A percentile compares a stretch with the other conserved stretches of the same genome.
phyloP scores from a whole-genome alignment of 805 yeast genomes.

The Metschnikowia lochheadii region DNA sequence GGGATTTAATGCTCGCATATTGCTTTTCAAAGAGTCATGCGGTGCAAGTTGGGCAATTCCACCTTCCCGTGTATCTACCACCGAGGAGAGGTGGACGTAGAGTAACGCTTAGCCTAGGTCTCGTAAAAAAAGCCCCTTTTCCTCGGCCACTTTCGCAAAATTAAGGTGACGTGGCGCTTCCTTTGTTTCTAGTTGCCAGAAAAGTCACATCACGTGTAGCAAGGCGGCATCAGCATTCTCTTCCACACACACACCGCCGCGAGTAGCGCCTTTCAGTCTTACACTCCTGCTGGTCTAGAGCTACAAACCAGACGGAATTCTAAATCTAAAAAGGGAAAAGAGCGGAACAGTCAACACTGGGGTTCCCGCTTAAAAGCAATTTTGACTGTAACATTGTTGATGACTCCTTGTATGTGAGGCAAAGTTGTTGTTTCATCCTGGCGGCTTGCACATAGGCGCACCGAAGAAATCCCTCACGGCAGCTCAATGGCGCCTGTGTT shows the following conservation, averaged over 20 bases:
- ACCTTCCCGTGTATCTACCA: neutral
- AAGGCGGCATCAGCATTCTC: neutral
- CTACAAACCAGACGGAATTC: neutral
- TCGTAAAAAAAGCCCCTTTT: neutral
- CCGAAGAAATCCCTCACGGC: constrained; percentile 1
- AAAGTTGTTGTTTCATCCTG: neutral
- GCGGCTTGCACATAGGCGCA: neutral
- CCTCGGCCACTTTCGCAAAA: neutral
- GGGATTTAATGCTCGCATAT: constrained; percentile 2
- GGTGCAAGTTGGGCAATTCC: neutral
- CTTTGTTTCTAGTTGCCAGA: neutral
- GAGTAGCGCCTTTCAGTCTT: neutral
- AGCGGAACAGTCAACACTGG: no score
- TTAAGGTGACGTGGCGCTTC: neutral
- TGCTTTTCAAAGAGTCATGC: neutral
- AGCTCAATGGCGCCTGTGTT: neutral
- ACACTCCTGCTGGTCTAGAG: neutral
- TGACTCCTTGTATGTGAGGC: no score
- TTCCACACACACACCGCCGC: neutral
- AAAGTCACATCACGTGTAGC: neutral
- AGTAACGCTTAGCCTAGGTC: no score
- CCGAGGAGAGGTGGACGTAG: neutral
- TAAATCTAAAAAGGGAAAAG: no score
- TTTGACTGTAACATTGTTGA: no score
- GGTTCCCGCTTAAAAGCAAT: no score